Evolutionary conservation across 805 yeast genomes (phyloP).

Genomic region (Komagataella kurtzmanii): DNA sequence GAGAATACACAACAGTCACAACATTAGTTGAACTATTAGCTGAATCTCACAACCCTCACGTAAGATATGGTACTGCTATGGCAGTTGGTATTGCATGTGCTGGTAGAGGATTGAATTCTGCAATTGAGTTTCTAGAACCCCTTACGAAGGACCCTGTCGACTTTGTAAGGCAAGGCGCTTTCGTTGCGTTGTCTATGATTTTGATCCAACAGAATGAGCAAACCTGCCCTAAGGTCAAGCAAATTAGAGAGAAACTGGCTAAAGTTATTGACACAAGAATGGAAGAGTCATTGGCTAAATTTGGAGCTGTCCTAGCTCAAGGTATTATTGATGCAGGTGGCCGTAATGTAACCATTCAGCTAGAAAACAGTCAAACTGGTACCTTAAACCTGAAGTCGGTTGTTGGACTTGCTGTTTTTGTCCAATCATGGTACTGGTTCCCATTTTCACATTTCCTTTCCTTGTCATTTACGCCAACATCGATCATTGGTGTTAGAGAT

Average conservation of each 20-base stretch:
- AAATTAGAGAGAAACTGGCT: constrained; percentile 61
- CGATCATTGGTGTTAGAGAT: constrained; percentile 73
- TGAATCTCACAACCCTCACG: constrained; percentile 95
- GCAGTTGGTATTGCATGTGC: constrained; percentile 97
- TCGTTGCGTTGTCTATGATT: constrained; percentile 84
- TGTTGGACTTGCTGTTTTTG: constrained; percentile 80
- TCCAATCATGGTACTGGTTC: constrained; percentile 98
- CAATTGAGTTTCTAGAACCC: constrained; percentile 86
- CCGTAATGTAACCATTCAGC: constrained; percentile 85
- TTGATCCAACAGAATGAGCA: constrained; percentile 80
- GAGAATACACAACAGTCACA: constrained; percentile 89
- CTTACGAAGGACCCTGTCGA: constrained; percentile 89
- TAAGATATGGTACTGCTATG: constrained; percentile 94
- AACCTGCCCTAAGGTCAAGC: constrained; percentile 65
- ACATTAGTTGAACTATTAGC: constrained; percentile 86
- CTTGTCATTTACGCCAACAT: constrained; percentile 85
- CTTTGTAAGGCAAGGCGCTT: constrained; percentile 96
- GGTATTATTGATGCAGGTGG: constrained; percentile 99
- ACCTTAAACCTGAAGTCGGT: constrained; percentile 84
- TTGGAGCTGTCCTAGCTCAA: constrained; percentile 94
- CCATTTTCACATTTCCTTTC: constrained; percentile 90
- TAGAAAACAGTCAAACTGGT: constrained; percentile 81
- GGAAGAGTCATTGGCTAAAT: constrained; percentile 93
- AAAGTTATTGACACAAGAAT: constrained; percentile 75
- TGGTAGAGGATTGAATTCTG: constrained; percentile 79